A percentile compares a stretch with the other conserved stretches of the same genome.
phyloP scores from a whole-genome alignment of 495 filamentous ascomycete genomes.

The Xylaria curta region DNA sequence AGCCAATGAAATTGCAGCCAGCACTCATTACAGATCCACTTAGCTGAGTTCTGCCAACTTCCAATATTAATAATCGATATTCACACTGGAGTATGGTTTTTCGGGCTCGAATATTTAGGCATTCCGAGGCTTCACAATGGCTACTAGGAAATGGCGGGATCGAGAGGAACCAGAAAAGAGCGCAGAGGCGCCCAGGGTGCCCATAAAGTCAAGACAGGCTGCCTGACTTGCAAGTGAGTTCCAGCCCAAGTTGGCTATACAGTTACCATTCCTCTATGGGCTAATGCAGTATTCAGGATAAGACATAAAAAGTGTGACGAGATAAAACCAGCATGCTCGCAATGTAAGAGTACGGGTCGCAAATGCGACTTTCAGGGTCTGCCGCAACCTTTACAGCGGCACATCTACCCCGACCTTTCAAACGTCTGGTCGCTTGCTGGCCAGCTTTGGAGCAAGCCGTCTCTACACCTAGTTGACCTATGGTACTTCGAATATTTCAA shows the following conservation, averaged over 20 bases:
- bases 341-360: not conserved
- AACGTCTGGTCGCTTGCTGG: not conserved
- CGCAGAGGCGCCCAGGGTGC: conserved; percentile 1
- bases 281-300: not conserved
- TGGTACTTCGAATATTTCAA: conserved; percentile 5
- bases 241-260: too few species aligned
- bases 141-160: not conserved
- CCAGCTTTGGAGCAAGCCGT: not conserved
- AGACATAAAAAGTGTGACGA: not conserved
- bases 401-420: not conserved
- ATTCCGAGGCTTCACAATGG: not conserved
- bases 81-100: not conserved
- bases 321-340: not conserved
- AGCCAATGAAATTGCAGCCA: not conserved
- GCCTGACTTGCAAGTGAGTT: conserved; percentile 8
- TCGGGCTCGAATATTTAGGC: not conserved
- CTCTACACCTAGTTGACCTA: not conserved
- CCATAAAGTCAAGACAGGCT: conserved; percentile 1
- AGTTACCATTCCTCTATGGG: not conserved
- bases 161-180: not conserved
- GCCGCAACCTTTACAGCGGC: not conserved
- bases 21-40: not conserved
- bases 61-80: not conserved
- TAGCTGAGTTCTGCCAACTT: not conserved
- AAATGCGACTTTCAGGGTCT: not conserved